These are phyloP conservation scores for Botryobasidium botryosum DNA, from an alignment of 768 basidiomycete genomes.

Conservation along the genomic window DNA sequence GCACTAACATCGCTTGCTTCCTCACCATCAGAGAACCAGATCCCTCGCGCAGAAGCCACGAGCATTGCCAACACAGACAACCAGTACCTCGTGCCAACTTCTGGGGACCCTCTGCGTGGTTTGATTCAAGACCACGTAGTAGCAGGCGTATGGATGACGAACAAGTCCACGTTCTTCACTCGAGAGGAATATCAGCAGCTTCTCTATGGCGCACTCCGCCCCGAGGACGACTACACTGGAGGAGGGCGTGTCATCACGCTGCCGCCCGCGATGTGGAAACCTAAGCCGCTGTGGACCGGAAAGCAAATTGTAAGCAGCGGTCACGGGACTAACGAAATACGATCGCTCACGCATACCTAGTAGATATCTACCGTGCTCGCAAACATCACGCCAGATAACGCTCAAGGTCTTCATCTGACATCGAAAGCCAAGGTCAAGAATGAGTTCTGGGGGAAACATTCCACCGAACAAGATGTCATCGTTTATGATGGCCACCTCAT, in stretches of 20 bases:
- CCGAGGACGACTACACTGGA: constrained; percentile 54
- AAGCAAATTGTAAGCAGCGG: constrained; percentile 69
- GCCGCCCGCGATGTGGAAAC: constrained; percentile 87
- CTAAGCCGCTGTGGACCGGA: constrained; percentile 85
- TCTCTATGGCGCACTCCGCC: constrained; percentile 81
- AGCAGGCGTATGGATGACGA: constrained; percentile 98
- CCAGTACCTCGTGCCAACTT: constrained; percentile 97
- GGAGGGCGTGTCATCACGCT: constrained; percentile 57
- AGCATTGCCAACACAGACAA: constrained; percentile 95
- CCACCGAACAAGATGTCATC: constrained; percentile 60
- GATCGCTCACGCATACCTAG: not conserved
- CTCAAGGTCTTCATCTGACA: constrained; percentile 67
- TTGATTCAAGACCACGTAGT: constrained; percentile 98
- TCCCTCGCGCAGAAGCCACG: constrained; percentile 86
- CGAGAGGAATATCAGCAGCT: constrained; percentile 94
- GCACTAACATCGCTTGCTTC: too few species aligned
- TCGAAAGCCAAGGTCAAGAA: constrained; percentile 84
- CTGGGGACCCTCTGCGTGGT: constrained; percentile 92
- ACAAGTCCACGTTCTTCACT: constrained; percentile 85
- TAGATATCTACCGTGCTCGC: constrained; percentile 88
- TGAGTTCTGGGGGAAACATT: constrained; percentile 43
- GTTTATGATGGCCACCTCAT: constrained; percentile 89
- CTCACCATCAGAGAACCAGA: constrained; percentile 76
- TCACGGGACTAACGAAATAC: too few species aligned
- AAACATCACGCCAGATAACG: constrained; percentile 71